Conservation (phyloP, 2,329 filamentous ascomycete genomes). For the Hypoxylon sp. region DNA sequence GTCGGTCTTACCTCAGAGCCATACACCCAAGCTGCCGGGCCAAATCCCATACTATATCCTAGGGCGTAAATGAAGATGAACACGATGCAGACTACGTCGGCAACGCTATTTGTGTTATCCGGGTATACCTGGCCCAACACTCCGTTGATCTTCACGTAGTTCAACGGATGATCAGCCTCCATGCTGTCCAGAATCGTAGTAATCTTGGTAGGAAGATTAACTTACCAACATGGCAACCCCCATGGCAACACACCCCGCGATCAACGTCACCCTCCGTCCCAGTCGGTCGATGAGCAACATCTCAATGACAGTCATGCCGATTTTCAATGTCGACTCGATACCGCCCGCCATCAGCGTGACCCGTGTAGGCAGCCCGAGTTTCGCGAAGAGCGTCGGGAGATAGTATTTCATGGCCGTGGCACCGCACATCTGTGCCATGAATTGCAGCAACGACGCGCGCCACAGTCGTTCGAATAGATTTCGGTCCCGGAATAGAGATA, state of each 20-base stretch:
- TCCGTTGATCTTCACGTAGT: slow-evolving; percentile 64
- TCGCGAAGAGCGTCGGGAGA: slow-evolving; percentile 61
- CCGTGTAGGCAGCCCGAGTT: slow-evolving; percentile 58
- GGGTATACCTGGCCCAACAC: slow-evolving; percentile 61
- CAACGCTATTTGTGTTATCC: slow-evolving; percentile 55
- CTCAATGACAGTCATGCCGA: slow-evolving; percentile 63
- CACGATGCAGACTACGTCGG: slow-evolving; percentile 61
- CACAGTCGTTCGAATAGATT: slow-evolving; percentile 62
- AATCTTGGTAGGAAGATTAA: too few relatives aligned
- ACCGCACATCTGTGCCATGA: slow-evolving; percentile 68
- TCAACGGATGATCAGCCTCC: too few relatives aligned
- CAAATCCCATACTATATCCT: slow-evolving; percentile 66
- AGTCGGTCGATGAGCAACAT: slow-evolving; percentile 65
- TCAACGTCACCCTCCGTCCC: slow-evolving; percentile 59
- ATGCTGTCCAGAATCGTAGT: too few relatives aligned
- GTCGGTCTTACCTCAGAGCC: slow-evolving; percentile 58
- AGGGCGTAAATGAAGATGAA: slow-evolving; percentile 68
- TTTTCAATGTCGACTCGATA: slow-evolving; percentile 66
- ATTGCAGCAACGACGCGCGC: slow-evolving; percentile 65
- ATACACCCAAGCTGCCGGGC: slow-evolving; percentile 66
- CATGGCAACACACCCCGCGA: slow-evolving; percentile 61
- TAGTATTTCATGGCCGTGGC: slow-evolving; percentile 69
- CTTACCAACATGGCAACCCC: slow-evolving; percentile 60
- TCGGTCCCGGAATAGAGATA: slow-evolving; percentile 58
- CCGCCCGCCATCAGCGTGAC: slow-evolving; percentile 62